Percentiles rank a stretch among this genome's conserved stretches.
These are phyloP conservation scores for Kandelia obovata DNA, from an alignment of 345 rosid species.

Conservation along the genomic window DNA sequence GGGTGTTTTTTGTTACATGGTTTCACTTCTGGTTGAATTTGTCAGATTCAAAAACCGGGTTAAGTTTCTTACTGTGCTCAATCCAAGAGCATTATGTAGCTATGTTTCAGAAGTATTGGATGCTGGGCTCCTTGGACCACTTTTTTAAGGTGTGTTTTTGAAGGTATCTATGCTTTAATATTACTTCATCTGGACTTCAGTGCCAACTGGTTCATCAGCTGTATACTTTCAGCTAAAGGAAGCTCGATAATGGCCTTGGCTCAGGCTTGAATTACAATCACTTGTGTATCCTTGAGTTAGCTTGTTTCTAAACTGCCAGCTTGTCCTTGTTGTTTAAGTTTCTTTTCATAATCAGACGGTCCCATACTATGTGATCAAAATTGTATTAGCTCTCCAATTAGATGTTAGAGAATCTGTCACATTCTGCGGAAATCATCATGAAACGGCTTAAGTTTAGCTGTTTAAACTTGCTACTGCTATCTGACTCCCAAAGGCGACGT, in stretches of 20 bases:
- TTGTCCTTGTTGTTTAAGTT: not conserved
- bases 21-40: slow-evolving; percentile 15
- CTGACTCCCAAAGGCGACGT: slow-evolving; percentile 1
- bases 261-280: not conserved
- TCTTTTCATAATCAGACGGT: not conserved
- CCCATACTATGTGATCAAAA: not conserved
- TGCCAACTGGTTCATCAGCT: not conserved
- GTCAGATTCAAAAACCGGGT: slow-evolving; percentile 75
- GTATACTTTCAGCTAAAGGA: not conserved
- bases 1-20: slow-evolving; percentile 3
- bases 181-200: not conserved
- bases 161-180: not conserved
- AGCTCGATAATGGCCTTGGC: not conserved
- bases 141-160: slow-evolving; percentile 64
- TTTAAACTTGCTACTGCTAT: not conserved
- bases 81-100: slow-evolving; percentile 54
- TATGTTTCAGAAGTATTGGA: slow-evolving; percentile 81
- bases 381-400: not conserved
- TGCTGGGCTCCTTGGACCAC: slow-evolving; percentile 81
- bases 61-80: slow-evolving; percentile 54
- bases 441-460: no score
- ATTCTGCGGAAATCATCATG: no score
- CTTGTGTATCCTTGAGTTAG: no score
- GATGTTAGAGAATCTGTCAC: no score
- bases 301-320: not conserved